phyloP scores from a whole-genome alignment of 192 early-diverging fungal genomes.

The Funneliformis mosseae region DNA sequence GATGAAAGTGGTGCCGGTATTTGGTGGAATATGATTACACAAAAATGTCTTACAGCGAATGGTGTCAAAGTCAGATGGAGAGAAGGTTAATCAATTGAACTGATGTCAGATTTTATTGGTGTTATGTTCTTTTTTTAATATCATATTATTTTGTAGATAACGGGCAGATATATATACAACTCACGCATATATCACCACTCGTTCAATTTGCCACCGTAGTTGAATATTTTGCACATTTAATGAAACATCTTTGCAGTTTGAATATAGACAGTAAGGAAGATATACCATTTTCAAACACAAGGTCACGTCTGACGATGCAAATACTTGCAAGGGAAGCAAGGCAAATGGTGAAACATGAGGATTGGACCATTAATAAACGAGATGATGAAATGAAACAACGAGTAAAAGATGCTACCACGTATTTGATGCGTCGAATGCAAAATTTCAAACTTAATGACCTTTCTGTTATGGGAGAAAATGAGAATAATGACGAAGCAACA shows the following conservation, averaged over 20 bases:
- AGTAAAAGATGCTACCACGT: background rate
- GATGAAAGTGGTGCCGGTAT: conserved; percentile 8
- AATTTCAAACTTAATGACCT: background rate
- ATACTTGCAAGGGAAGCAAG: conserved; percentile 11
- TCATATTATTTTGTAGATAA: background rate
- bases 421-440: background rate
- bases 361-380: background rate
- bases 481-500: background rate
- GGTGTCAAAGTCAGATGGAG: conserved; percentile 4
- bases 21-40: conserved; percentile 15
- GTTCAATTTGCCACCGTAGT: conserved; percentile 4
- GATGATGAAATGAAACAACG: conserved; percentile 12
- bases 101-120: background rate
- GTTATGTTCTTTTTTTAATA: background rate
- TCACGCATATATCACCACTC: conserved; percentile 14
- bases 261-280: background rate
- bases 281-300: background rate
- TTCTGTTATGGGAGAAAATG: background rate
- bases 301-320: background rate
- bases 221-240: conserved; percentile 5
- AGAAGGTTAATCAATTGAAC: background rate
- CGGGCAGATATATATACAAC: background rate
- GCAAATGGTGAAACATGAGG: conserved; percentile 14
- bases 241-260: background rate
- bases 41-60: conserved; percentile 18